Conservation (phyloP, 495 filamentous ascomycete genomes). For the Hyaloscypha finlandica region DNA sequence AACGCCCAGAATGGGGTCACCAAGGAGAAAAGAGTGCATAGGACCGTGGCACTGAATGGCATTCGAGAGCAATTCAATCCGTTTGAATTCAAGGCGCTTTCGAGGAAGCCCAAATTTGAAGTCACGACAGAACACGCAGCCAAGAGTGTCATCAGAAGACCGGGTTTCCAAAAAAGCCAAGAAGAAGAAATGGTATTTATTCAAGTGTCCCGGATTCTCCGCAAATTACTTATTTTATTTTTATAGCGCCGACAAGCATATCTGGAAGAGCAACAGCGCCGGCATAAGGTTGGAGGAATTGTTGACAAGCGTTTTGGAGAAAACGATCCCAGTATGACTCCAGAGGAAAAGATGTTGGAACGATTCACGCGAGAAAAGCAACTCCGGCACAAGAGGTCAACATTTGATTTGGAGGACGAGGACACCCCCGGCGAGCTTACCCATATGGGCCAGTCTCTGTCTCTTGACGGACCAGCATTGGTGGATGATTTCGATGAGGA, state of each 20-base stretch:
- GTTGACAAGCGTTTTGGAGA: slow-evolving; percentile 94
- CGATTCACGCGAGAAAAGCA: slow-evolving; percentile 86
- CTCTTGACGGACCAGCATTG: slow-evolving; percentile 53
- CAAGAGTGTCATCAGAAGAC: slow-evolving; percentile 64
- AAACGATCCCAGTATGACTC: slow-evolving; percentile 88
- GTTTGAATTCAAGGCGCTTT: slow-evolving; percentile 82
- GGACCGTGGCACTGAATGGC: slow-evolving; percentile 69
- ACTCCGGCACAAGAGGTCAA: slow-evolving; percentile 63
- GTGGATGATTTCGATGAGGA: slow-evolving; percentile 75
- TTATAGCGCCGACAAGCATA: slow-evolving; percentile 74
- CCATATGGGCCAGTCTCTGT: slow-evolving; percentile 76
- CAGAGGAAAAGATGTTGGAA: slow-evolving; percentile 90
- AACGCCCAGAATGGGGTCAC: slow-evolving; percentile 63
- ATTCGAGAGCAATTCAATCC: slow-evolving; percentile 97
- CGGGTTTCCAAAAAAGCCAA: slow-evolving; percentile 78
- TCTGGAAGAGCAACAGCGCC: slow-evolving; percentile 79
- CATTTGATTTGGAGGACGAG: slow-evolving; percentile 93
- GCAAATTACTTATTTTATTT: slow-evolving; percentile 17
- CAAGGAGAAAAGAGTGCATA: slow-evolving; percentile 65
- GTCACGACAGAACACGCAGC: slow-evolving; percentile 59
- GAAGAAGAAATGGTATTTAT: slow-evolving; percentile 80
- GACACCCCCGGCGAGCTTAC: slow-evolving; percentile 71
- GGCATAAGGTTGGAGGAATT: slow-evolving; percentile 90
- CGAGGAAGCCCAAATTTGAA: slow-evolving; percentile 73
- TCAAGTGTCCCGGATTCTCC: neutral